phyloP scores from a whole-genome alignment of 148 eudicot genomes.

The Vaccinium myrtillus region DNA sequence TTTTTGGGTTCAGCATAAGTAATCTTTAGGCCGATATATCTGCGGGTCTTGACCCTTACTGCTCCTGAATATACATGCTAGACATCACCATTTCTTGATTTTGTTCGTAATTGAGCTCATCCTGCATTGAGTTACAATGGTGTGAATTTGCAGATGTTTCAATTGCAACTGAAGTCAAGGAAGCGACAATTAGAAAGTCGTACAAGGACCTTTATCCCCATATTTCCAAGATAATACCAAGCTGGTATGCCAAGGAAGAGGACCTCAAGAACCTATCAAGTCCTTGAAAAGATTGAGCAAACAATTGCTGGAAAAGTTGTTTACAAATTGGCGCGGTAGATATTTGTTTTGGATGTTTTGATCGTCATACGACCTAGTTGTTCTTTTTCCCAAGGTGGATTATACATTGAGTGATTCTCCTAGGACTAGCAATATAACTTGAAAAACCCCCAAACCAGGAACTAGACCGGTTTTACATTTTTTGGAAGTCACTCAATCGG shows the following conservation, averaged over 20 bases:
- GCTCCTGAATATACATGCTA: not conserved
- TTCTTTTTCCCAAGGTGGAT: not conserved
- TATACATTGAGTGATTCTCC: too few species aligned
- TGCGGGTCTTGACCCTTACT: not conserved
- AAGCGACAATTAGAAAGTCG: conserved; percentile 81
- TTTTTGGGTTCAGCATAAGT: too few species aligned
- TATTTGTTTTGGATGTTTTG: not conserved
- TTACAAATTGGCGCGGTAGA: not conserved
- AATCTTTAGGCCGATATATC: not conserved
- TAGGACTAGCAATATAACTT: too few species aligned
- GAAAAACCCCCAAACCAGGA: too few species aligned
- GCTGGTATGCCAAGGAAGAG: conserved; percentile 78
- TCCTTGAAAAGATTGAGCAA: conserved; percentile 40
- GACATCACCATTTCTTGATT: not conserved
- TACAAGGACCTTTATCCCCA: conserved; percentile 84
- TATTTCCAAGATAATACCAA: conserved; percentile 64
- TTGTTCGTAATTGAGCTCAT: not conserved
- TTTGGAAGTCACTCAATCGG: too few species aligned
- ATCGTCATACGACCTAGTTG: not conserved
- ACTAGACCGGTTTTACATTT: too few species aligned
- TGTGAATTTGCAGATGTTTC: conserved; percentile 58
- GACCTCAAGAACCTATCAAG: conserved; percentile 67
- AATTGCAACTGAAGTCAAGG: conserved; percentile 82
- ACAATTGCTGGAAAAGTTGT: not conserved
- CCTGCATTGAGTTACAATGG: too few species aligned